Base-by-base conservation (phyloP, 1,284 basidiomycete genomes). In the Thecaphora thlaspeos region DNA sequence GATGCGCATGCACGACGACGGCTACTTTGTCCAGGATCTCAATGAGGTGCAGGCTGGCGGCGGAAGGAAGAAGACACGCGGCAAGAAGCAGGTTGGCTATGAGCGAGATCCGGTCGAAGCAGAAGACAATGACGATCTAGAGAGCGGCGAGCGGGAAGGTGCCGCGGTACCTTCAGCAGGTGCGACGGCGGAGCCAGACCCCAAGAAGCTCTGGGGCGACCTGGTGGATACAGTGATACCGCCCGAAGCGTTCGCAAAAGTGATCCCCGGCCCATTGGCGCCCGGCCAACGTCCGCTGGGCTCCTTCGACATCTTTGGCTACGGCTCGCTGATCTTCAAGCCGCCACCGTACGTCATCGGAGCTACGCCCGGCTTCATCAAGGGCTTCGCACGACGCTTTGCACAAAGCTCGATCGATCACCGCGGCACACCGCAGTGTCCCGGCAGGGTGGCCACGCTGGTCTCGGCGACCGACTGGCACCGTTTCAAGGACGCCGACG, bases 341-440 rank as follows among this genome's bases (percentile, higher is more conserved):
- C 75, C 75, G 1, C 75, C 75, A 10, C 75, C 75, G 2, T 72
- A 77, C 52, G 68, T 69, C 26, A 72, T 76, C 17, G 61, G 64
- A 8, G 60, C 69, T 15, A 75, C 72, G 19, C 83, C 89, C 0
- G 90, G 90, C 22, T 93, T 86, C 73, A 80, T 93, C 67, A 90
- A 89, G 77, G 88, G 88, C 26, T 91, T 89, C 61, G 88, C 90
- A 0, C 84, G 90, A 2, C 82, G 90, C 26, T 93, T 93, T 71
- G 88, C 90, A 0, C 90, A 92, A 78, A 83, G 84, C 75, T 91
- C 88, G 46, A 88, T 89, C 78, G 90, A 93, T 69, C 90, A 93
- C 46, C 46, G 77, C n/a, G 75, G 75, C 40, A 76, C 74, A 1
- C 71, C 66, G 11, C 51, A 56, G 37, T 55, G 66, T 2, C 75